phyloP scores from a whole-genome alignment of 495 filamentous ascomycete species.

The Pyronema domesticum region DNA sequence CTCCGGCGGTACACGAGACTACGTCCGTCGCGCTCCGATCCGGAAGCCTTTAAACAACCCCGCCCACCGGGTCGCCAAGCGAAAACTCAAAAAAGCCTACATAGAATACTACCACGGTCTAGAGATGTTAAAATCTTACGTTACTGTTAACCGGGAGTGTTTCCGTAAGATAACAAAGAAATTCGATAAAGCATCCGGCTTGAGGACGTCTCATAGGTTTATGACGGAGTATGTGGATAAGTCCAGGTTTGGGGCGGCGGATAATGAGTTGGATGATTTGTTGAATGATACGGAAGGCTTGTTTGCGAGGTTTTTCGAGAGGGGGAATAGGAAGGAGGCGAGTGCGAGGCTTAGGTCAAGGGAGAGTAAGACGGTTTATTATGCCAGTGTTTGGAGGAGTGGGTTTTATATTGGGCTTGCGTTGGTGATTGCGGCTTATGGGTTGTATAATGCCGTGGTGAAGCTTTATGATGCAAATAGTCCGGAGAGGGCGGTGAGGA shows the following conservation, averaged over 20 bases:
- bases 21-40: slow-evolving; percentile 8
- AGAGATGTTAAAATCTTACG: slow-evolving; percentile 80
- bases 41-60: slow-evolving; percentile 19
- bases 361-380: slow-evolving; percentile 45
- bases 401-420: slow-evolving; percentile 66
- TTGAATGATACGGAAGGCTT: slow-evolving; percentile 69
- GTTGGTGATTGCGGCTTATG: slow-evolving; percentile 53
- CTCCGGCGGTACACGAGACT: slow-evolving; percentile 29
- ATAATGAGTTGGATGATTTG: slow-evolving; percentile 52
- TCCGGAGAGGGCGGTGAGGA: slow-evolving; percentile 32
- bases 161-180: slow-evolving; percentile 99
- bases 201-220: slow-evolving; percentile 57
- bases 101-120: slow-evolving; percentile 86
- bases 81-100: slow-evolving; percentile 73
- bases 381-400: slow-evolving; percentile 57
- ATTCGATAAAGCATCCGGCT: slow-evolving; percentile 76
- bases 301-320: slow-evolving; percentile 41
- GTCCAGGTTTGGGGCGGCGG: slow-evolving; percentile 74
- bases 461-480: slow-evolving; percentile 29
- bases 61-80: slow-evolving; percentile 41
- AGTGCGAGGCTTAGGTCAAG: slow-evolving; percentile 63
- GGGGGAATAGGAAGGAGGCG: slow-evolving; percentile 66
- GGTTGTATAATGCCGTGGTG: slow-evolving; percentile 45
- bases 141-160: slow-evolving; percentile 70
- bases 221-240: slow-evolving; percentile 87